phyloP scores from a whole-genome alignment of 1,284 basidiomycete species.

The Tylopilus sp. region DNA sequence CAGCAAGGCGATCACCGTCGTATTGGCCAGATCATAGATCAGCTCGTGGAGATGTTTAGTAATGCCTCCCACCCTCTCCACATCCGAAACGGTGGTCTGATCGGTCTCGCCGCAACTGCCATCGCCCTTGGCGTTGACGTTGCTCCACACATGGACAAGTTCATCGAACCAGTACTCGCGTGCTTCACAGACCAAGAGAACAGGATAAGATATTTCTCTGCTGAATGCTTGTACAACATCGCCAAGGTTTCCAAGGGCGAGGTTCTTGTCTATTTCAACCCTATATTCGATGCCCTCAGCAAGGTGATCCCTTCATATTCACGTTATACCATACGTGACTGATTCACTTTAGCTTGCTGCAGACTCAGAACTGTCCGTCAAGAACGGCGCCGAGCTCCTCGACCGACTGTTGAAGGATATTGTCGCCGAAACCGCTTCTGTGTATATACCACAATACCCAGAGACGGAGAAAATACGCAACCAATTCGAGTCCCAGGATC shows the following conservation, averaged over 20 bases:
- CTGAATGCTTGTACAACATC: slow-evolving; percentile 98
- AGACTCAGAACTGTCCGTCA: slow-evolving; percentile 94
- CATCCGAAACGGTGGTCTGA: slow-evolving; percentile 91
- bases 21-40: slow-evolving; percentile 88
- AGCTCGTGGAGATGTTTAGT: slow-evolving; percentile 90
- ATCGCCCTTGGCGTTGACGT: slow-evolving; percentile 94
- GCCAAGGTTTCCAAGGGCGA: slow-evolving; percentile 98
- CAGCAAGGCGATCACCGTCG: slow-evolving; percentile 75
- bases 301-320: slow-evolving; percentile 58
- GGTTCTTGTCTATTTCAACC: slow-evolving; percentile 96
- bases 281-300: slow-evolving; percentile 95
- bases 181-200: slow-evolving; percentile 96
- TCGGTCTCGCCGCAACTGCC: slow-evolving; percentile 93
- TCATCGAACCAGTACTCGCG: slow-evolving; percentile 85
- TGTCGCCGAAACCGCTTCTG: slow-evolving; percentile 93
- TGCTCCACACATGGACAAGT: slow-evolving; percentile 90
- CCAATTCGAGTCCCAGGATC: slow-evolving; percentile 38
- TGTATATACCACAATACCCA: slow-evolving; percentile 88
- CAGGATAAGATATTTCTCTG: slow-evolving; percentile 94
- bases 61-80: slow-evolving; percentile 79
- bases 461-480: slow-evolving; percentile 69
- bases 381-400: slow-evolving; percentile 98
- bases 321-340: slow-evolving; percentile 10
- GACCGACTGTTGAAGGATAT: slow-evolving; percentile 97
- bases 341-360: slow-evolving; percentile 73